Evolutionary conservation across 1,284 basidiomycete species (phyloP).

Genomic region (Cryptococcus neoformans): DNA sequence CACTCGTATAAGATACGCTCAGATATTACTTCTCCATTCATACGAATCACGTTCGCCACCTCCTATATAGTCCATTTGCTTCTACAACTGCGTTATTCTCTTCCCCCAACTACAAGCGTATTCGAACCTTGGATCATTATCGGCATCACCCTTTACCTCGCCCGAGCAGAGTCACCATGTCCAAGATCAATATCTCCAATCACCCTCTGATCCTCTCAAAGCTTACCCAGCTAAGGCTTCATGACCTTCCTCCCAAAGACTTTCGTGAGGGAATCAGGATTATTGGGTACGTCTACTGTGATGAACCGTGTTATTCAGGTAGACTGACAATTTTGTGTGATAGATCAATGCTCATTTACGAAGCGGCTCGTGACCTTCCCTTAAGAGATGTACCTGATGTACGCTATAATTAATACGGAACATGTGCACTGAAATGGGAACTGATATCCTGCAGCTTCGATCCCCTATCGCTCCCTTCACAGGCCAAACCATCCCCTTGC

Average conservation of each 20-base stretch:
- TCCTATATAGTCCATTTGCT: no score
- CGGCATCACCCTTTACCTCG: background rate
- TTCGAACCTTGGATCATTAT: no score
- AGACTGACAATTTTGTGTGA: background rate
- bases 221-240: constrained; percentile 41
- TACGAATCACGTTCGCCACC: no score
- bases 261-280: constrained; percentile 40
- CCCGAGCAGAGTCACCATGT: background rate
- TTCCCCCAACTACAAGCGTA: no score
- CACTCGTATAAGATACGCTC: no score
- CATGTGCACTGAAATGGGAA: background rate
- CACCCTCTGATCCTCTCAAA: constrained; percentile 42
- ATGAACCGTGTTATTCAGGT: background rate
- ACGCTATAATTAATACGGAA: background rate
- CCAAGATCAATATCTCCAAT: constrained; percentile 29
- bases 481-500: constrained; percentile 51
- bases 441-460: constrained; percentile 28
- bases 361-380: constrained; percentile 31
- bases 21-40: no score
- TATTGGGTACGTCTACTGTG: constrained; percentile 21
- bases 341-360: constrained; percentile 41
- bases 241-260: constrained; percentile 43
- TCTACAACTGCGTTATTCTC: no score
- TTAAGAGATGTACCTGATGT: constrained; percentile 36
- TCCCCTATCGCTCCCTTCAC: constrained; percentile 50